Base-by-base conservation (phyloP, 306 rosid species). In the Psophocarpus tetragonolobus region DNA sequence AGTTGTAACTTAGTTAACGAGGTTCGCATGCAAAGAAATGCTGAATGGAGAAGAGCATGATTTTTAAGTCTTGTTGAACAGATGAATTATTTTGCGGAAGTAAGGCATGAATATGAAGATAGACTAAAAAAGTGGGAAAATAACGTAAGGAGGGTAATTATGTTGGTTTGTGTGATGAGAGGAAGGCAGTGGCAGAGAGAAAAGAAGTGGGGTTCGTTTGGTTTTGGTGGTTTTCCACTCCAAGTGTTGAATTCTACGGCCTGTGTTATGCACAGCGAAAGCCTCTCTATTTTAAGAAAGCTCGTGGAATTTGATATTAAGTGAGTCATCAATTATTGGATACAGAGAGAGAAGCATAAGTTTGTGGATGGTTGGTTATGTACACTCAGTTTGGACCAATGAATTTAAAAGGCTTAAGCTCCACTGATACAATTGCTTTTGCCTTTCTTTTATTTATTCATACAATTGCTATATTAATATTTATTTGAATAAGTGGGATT, bases 181-280 rank as follows among this genome's bases (percentile, higher is more conserved):
- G 69, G 76, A 21, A 69, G 72, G 73, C 2, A 51, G 27, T 63
- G 72, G 73, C 2, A 51, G 27, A 73, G 79, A 41, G 77, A 30
- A 27, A 54, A 51, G 56, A 15, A 82, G 62, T 29, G n/a, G 58
- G 68, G 51, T 62, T 75, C 45, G 42, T 75, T 75, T 75, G 3
- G 76, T 80, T 83, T 75, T 79, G 80, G 83, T 84, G 88, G 90
- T 67, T 72, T 33, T 73, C 83, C 86, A 73, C 81, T 61, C 71
- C 78, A 84, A 81, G 41, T 68, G 90, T 30, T 66, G 32, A 72
- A 74, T 69, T 81, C 70, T 74, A 63, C 0, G 86, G 90, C 66
- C 61, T 35, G 17, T 45, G 80, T 68, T 76, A 45, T 32, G 45
- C 4, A 23, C 15, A 63, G 13, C 69, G 62, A n/a, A 41, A 32